Base-by-base conservation (phyloP, 2,329 filamentous ascomycete species). In the Decorospora gaudefroyi region DNA sequence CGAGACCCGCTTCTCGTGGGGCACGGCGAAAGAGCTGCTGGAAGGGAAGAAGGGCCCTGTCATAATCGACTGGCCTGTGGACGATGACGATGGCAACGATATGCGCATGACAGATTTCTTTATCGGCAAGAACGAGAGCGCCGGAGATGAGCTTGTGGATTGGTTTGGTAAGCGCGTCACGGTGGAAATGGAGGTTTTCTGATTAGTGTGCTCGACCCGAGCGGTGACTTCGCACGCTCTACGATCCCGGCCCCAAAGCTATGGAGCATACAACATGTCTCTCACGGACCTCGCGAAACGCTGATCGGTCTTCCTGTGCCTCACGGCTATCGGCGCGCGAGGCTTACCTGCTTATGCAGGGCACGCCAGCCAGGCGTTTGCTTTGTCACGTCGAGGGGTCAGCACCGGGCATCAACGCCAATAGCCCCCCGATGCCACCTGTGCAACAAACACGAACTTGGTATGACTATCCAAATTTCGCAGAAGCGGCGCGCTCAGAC, bases 1-100 rank as follows among this genome's bases (percentile, higher is more conserved):
- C 16, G 91, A 97, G 72, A 95, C 90, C 67, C 80, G 93, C 4
- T 97, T 96, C 65, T 96, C 90, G 64, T 99, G 93, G 93, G 88
- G 87, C 0, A 97, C 93, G 1, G 88, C 88, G 2, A 96, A 95
- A 73, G 91, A 97, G 63, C 81, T 97, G 83, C 74, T 99, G 3
- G 91, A 96, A 56, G 74, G 77, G n/a, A 90, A 87, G 68, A 79
- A 76, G 6, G 76, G 76, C 16, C 82, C 81, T 3, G 78, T 87
- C 39, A 85, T 80, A 65, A 86, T 95, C 0, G 90, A 95, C 31
- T 97, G 92, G 92, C 89, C 90, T 9, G 83, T 85, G 4, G 86
- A 90, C 13, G 85, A n/a, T n/a, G n/a, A 89, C 22, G 83, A 86
- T 40, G 81, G 82, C 17, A 81, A 77, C 55, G 82, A 83, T 44